Percentiles rank a stretch among this genome's conserved stretches.
Conservation (phyloP, 345 rosid species). For the Sonneratia alba region DNA sequence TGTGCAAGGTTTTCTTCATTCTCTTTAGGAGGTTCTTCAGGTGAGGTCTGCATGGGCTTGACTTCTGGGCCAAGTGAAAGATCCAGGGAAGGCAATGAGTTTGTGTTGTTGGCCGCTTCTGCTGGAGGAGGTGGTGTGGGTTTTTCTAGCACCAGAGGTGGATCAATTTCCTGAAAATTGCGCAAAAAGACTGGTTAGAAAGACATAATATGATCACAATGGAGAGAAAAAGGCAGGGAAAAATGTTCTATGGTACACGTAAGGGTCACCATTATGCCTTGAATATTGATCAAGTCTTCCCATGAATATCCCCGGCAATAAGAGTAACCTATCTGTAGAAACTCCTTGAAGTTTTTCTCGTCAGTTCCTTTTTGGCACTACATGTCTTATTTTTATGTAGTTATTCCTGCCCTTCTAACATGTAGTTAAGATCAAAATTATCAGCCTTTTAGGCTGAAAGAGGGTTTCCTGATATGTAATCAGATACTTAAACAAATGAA, state of each 20-base stretch:
- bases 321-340: no score
- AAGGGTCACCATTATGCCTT: not conserved
- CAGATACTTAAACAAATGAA: no score
- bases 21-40: constrained; percentile 32
- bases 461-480: no score
- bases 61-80: constrained; percentile 54
- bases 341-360: no score
- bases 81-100: constrained; percentile 46
- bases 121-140: constrained; percentile 31
- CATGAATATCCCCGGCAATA: not conserved
- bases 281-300: not conserved
- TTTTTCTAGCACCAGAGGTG: constrained; percentile 52
- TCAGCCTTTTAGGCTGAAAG: no score
- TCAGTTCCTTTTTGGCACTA: no score
- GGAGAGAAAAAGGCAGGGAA: no score
- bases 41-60: constrained; percentile 38
- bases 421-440: no score
- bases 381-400: no score
- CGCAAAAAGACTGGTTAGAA: not conserved
- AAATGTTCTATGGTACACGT: no score
- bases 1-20: constrained; percentile 22
- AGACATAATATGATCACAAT: not conserved
- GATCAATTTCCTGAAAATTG: constrained; percentile 43
- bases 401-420: no score
- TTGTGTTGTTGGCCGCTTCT: constrained; percentile 29